Percentiles rank a stretch among this genome's conserved stretches.
These are phyloP conservation scores for Coemansia sp. DNA, from an alignment of 192 early-diverging fungal species.

Conservation along the genomic window DNA sequence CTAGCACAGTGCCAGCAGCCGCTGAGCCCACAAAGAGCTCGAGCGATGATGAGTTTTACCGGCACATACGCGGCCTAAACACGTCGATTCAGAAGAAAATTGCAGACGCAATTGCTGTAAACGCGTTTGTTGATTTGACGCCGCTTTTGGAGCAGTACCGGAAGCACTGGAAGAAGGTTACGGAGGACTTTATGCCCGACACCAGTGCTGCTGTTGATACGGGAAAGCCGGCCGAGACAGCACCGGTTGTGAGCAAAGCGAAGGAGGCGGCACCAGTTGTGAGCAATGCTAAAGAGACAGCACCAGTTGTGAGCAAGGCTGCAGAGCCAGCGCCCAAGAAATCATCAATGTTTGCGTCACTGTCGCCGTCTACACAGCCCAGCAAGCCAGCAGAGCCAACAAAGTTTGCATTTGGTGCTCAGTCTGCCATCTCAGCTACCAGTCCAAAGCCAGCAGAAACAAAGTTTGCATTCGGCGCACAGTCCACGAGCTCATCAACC, in stretches of 20 bases:
- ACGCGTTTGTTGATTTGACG: conserved; percentile 47
- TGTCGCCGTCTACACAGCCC: background rate
- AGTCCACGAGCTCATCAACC: conserved; percentile 1
- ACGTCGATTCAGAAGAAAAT: conserved; percentile 49
- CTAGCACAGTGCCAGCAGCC: background rate
- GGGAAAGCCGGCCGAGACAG: background rate
- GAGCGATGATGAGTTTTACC: conserved; percentile 32
- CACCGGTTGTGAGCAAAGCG: background rate
- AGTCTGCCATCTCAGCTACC: conserved; percentile 1
- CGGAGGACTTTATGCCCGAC: background rate
- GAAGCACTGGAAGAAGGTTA: conserved; percentile 35
- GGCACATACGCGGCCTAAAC: conserved; percentile 51
- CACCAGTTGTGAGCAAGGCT: background rate
- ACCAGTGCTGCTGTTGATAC: background rate
- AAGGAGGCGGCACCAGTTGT: background rate
- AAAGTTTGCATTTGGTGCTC: conserved; percentile 2
- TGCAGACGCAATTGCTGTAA: conserved; percentile 21
- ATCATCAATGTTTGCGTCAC: conserved; percentile 7
- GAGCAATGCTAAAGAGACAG: background rate
- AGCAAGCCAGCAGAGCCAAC: background rate
- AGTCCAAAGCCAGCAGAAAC: conserved; percentile 2
- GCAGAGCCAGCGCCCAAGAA: background rate
- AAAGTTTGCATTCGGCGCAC: conserved; percentile 3
- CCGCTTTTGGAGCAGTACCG: conserved; percentile 46
- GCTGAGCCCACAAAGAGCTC: background rate